phyloP scores from a whole-genome alignment of 176 grass and related monocot species.

The Miscanthus lutarioriparius region DNA sequence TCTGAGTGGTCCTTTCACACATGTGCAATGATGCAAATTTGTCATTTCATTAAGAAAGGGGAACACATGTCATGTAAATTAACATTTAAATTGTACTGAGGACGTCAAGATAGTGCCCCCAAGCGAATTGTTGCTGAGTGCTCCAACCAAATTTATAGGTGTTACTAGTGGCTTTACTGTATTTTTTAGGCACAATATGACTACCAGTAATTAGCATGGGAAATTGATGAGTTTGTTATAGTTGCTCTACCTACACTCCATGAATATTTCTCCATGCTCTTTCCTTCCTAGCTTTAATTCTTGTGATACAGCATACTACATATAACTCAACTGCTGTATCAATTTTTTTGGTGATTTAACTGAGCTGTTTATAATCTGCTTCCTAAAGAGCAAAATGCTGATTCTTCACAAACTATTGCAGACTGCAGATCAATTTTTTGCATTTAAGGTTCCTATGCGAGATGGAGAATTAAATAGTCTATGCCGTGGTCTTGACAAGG shows the following conservation, averaged over 20 bases:
- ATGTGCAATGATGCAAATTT: background rate
- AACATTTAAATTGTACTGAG: background rate
- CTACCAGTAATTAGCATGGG: background rate
- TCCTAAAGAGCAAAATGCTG: slow-evolving; percentile 25
- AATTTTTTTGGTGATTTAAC: slow-evolving; percentile 6
- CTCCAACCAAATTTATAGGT: background rate
- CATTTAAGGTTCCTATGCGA: slow-evolving; percentile 87
- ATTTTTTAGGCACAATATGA: background rate
- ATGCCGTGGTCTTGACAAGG: slow-evolving; percentile 86
- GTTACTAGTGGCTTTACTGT: background rate
- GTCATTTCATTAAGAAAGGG: background rate
- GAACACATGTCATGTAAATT: background rate
- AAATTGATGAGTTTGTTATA: background rate
- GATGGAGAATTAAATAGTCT: slow-evolving; percentile 73
- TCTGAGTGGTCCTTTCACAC: background rate
- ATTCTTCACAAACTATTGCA: slow-evolving; percentile 51
- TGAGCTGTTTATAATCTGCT: background rate
- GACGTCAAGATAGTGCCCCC: background rate
- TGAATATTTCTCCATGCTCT: background rate
- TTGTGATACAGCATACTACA: background rate
- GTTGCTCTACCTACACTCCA: background rate
- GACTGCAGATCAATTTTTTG: slow-evolving; percentile 97
- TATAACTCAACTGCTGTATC: background rate
- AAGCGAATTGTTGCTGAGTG: background rate
- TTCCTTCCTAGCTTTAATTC: background rate